Evolutionary conservation across 257 asterid genomes (phyloP), one percentile per base, ranked within the genome.

Genomic region (Lithospermum erythrorhizon): DNA sequence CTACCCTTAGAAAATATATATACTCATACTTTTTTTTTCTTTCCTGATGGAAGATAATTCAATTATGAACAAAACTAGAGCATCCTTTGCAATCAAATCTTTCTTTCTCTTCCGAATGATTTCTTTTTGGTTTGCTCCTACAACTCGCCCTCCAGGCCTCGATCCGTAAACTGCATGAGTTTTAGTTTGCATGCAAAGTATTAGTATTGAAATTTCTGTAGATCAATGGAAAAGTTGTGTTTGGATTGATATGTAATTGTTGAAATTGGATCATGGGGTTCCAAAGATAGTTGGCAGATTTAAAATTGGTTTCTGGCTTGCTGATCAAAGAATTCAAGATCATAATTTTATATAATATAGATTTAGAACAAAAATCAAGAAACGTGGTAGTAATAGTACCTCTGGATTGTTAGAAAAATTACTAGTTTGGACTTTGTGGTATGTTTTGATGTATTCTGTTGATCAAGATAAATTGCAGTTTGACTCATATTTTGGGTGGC

Each of bases 131-230:
- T 89, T 84, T 75, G 94, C 95, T 57, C 94, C 85, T 32, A 85
- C 93, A 66, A 81, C 93, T 49, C 95, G 83, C 65, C 97, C 97
- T 60, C 97, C 97, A 19, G 97, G 97, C 78, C 73, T 79, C 18
- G 95, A 83, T 60, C 97, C 97, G n/a, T 89, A 79, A 66, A 27
- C 60, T 25, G 30, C 47, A 35, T 55, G 9, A 19, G 11, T 9
- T 32, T 59, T 21, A 10, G 10, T 57, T 17, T 21, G 45, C n/a
- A 55, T 54, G 24, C 70, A 29, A 37, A 23, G 41, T 62, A 55
- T 24, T 54, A 18, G 37, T 11, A 21, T 21, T 19, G 17, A 53
- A 17, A 13, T 29, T 25, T 21, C 11, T 47, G 41, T 62, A 22
- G 45, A 2, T 45, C 17, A 41, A 17, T 17, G 14, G 48, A n/a